Base-by-base conservation (phyloP, 345 rosid species). In the Toxicodendron radicans region DNA sequence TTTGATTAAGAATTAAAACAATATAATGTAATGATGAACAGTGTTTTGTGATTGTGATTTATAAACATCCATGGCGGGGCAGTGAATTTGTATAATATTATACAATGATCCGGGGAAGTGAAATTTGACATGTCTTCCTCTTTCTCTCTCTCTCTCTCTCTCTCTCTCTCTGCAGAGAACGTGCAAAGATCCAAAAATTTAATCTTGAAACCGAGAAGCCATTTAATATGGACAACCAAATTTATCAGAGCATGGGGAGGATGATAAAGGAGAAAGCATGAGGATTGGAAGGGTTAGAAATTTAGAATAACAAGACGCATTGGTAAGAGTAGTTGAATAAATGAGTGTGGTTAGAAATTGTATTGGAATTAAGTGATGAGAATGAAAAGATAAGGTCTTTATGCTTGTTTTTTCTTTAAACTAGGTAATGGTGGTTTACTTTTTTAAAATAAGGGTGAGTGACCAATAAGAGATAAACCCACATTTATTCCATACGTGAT, bases 251-350 rank as follows among this genome's bases (percentile, higher is more conserved):
- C 38, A 38, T 30, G 52, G 62, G 64, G 49, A 75, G 49, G 73
- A 43, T 8, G 46, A 64, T 45, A 66, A 66, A 24, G 49, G 62
- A 54, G 52, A 48, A 41, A 70, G 43, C 13, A 54, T 35, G 64
- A 38, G 71, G 79, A 76, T 74, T 71, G 77, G 77, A 24, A n/a
- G 58, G 61, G 61, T 13, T 54, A n/a, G 33, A 32, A 14, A 61
- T 85, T 85, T 79, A 85, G 82, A 80, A 68, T 78, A 76, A 82
- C 84, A 71, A 85, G 84, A 81, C 51, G 82, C 88, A 78, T 82
- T 71, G 86, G 83, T 76, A 85, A 76, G 45, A 64, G 81, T 71
- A 68, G 64, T 51, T 80, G 82, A 78, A 76, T 80, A 81, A 64
- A 53, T 69, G 64, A 27, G 20, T 27, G 33, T 79, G 74, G 72